Evolutionary conservation across 2,329 filamentous ascomycete species (phyloP), one percentile per base, ranked within the genome.

Genomic region (Paraconiothyrium sp.): DNA sequence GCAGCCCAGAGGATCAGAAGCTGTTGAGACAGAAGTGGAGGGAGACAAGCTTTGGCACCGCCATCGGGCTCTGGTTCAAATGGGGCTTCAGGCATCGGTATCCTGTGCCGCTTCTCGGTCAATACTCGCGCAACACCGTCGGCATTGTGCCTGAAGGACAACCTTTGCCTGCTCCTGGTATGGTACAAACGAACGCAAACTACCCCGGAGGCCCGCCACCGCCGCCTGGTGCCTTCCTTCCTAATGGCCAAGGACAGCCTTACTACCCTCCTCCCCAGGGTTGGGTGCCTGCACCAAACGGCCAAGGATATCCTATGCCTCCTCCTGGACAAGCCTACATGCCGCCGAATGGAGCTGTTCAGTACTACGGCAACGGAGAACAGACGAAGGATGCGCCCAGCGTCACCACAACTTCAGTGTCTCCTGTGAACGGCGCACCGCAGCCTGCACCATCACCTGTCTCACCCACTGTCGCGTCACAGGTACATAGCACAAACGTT

Each of bases 361-460:
- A 44, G 11, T 58, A 58, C 30, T 58, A 62, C 48, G 35, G 83
- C 37, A 56, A 62, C 48, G 35, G 83, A 83, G 20, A 82, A 79
- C 1, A 84, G 85, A 72, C 83, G 81, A 54, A 64, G 41, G 48
- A 59, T 39, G 52, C 52, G 2, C 52, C 51, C 27, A 52, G 20
- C 44, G 55, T 54, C 47, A 60, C 58, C 13, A 51, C 56, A 20
- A 56, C 43, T n/a, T 30, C 57, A 46, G 41, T 56, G n/a, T 56
- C 54, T n/a, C 54, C 54, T 9, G 43, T 56, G 13, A 44, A 56
- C 20, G 54, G 54, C n/a, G 43, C 43, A 20, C 54, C 54, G 30
- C 41, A 56, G 30, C 43, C 43, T 9, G 54, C 20, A 47, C 54
- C 54, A 20, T 56, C 54, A n/a, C 54, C 54, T 7, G 54, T 56